phyloP scores from a whole-genome alignment of 2,329 filamentous ascomycete species.

The Aspergillus candidus region DNA sequence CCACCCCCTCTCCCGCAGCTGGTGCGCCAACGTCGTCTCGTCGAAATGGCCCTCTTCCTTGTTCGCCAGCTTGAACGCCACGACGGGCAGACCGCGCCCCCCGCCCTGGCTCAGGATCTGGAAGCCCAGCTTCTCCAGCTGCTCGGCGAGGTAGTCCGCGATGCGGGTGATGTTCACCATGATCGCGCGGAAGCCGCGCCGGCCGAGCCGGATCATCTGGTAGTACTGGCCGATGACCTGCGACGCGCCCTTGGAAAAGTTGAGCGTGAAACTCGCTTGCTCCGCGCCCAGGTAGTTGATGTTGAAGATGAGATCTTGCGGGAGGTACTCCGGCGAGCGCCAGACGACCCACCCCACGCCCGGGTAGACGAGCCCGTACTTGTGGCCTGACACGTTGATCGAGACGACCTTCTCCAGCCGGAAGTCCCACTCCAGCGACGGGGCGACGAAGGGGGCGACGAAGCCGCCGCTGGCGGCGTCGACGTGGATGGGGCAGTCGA shows the following conservation, averaged over 20 bases:
- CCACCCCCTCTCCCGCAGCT: conserved; percentile 82
- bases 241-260: conserved; percentile 92
- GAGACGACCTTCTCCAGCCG: conserved; percentile 79
- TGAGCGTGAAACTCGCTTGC: conserved; percentile 91
- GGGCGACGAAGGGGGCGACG: conserved; percentile 83
- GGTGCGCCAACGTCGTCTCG: conserved; percentile 75
- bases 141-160: conserved; percentile 74
- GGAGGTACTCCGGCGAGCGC: conserved; percentile 75
- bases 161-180: conserved; percentile 91
- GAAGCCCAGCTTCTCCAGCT: conserved; percentile 71
- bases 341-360: conserved; percentile 93
- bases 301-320: conserved; percentile 93
- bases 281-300: conserved; percentile 98
- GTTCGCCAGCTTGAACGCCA: conserved; percentile 73
- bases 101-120: conserved; percentile 76
- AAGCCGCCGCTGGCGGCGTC: conserved; percentile 91
- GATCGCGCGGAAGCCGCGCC: conserved; percentile 84
- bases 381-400: conserved; percentile 93
- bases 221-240: conserved; percentile 98
- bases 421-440: conserved; percentile 86
- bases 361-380: conserved; percentile 74
- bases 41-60: conserved; percentile 56
- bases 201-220: conserved; percentile 89
- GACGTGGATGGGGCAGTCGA: conserved; percentile 86
- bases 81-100: conserved; percentile 77